Base-by-base conservation (phyloP, 768 basidiomycete genomes). In the Mycena amicta region DNA sequence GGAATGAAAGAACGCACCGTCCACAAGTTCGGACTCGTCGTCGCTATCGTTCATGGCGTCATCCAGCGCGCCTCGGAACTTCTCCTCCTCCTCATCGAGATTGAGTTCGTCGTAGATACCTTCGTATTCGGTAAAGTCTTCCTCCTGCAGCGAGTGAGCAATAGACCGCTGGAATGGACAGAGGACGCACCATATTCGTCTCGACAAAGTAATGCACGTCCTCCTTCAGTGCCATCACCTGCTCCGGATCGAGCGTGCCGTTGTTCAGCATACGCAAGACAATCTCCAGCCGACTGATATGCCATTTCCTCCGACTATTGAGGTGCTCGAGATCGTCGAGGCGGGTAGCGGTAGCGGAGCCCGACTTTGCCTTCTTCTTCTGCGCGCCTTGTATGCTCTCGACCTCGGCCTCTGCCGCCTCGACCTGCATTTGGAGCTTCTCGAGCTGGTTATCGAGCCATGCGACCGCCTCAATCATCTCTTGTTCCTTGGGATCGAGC, bases 41-140 rank as follows among this genome's bases (percentile, higher is more conserved):
- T 83, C 89, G 18, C 90, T 86, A 49, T 85, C 86, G 15, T 56
- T 5, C 47, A 29, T 49, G 23, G 47, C 47, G n/a, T 93, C 86
- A 47, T 93, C 91, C 56, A 87, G 77, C 52, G 82, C 83, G 41
- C 91, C 79, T 53, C 92, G 90, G 70, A 95, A 94, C 68, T 91
- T 89, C 76, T 94, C 94, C 70, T 98, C 96, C 71, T 97, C 94
- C 69, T 97, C 96, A 67, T 97, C 92, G 43, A 99, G 89, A 67
- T 92, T 92, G 59, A 99, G 92, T 13, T 98, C 97, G 67, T 98
- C 97, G 68, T 99, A 99, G 51, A 99, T 91, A 37, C 93, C 95
- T 71, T 95, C 91, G 68, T 98, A 93, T 71, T 96, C 95, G 53
- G 98, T 95, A 72, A 97, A 99, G 70, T 92, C 90, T 66, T 98